Evolutionary conservation across 257 asterid species (phyloP).

Genomic region (Lycium ferocissimum): DNA sequence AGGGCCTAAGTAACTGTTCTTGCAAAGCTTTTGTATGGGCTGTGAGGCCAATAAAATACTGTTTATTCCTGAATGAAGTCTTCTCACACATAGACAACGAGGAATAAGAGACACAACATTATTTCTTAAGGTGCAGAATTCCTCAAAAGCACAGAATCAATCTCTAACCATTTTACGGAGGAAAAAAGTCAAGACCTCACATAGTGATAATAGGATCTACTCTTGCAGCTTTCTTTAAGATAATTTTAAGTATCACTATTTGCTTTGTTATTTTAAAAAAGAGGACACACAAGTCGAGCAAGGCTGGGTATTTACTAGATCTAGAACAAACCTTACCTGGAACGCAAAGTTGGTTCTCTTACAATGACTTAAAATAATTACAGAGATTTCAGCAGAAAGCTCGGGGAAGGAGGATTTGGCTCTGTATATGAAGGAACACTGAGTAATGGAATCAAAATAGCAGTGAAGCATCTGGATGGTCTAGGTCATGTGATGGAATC

Average conservation of each 20-base stretch:
- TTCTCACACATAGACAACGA: neutral
- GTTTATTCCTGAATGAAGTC: conserved; percentile 3
- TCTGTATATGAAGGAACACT: conserved; percentile 35
- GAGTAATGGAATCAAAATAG: conserved; percentile 30
- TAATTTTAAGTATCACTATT: neutral
- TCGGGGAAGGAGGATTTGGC: conserved; percentile 34
- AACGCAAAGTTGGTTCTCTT: conserved; percentile 22
- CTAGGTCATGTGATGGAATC: conserved; percentile 15
- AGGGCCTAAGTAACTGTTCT: neutral
- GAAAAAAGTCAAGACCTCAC: neutral
- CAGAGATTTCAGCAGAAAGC: conserved; percentile 32
- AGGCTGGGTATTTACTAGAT: neutral
- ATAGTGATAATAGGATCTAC: neutral
- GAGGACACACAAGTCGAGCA: neutral
- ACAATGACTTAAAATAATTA: conserved; percentile 11
- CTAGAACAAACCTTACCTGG: neutral
- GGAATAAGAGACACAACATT: neutral
- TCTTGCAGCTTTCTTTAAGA: neutral
- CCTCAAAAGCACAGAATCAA: neutral
- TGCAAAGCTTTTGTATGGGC: neutral
- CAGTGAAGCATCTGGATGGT: conserved; percentile 35
- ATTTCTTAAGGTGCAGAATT: neutral
- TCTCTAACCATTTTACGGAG: neutral
- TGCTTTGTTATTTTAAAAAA: neutral
- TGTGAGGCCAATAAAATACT: no score